These are phyloP conservation scores for Xylaria grammica DNA, from an alignment of 495 filamentous ascomycete species.

Conservation along the genomic window DNA sequence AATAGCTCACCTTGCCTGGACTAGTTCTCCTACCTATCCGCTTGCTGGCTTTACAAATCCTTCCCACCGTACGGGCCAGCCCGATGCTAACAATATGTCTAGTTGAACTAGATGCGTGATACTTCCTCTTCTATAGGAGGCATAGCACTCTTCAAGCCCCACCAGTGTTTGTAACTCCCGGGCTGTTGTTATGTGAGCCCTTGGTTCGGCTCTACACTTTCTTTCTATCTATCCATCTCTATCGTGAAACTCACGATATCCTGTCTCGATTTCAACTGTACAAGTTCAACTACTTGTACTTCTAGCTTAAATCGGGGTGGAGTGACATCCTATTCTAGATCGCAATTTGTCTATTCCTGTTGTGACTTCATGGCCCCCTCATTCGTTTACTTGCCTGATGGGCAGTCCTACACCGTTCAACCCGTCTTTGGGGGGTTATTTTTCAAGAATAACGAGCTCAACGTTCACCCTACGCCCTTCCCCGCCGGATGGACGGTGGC, in stretches of 20 bases:
- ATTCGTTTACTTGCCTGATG: conserved; percentile 76
- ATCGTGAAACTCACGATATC: too few relatives aligned
- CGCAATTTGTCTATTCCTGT: not conserved
- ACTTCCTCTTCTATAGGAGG: not conserved
- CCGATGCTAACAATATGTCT: not conserved
- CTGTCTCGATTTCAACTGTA: too few relatives aligned
- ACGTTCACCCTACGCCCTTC: conserved; percentile 68
- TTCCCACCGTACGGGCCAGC: not conserved
- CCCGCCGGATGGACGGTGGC: conserved; percentile 89
- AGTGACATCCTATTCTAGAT: too few relatives aligned
- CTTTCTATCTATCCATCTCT: too few relatives aligned
- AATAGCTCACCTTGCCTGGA: not conserved
- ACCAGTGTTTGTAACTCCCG: too few relatives aligned
- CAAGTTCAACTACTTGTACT: too few relatives aligned
- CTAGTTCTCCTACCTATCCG: conserved; percentile 2
- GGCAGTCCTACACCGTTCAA: conserved; percentile 77
- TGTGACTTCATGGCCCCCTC: conserved; percentile 44
- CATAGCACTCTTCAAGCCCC: too few relatives aligned
- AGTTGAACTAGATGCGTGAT: conserved; percentile 2
- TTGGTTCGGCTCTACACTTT: too few relatives aligned
- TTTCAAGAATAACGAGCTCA: conserved; percentile 83
- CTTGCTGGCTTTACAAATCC: conserved; percentile 20
- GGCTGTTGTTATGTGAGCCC: too few relatives aligned
- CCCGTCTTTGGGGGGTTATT: conserved; percentile 87
- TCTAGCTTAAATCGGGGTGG: too few relatives aligned